Evolutionary conservation across 2,329 filamentous ascomycete genomes (phyloP).

Genomic region (Verruconis gallopava): DNA sequence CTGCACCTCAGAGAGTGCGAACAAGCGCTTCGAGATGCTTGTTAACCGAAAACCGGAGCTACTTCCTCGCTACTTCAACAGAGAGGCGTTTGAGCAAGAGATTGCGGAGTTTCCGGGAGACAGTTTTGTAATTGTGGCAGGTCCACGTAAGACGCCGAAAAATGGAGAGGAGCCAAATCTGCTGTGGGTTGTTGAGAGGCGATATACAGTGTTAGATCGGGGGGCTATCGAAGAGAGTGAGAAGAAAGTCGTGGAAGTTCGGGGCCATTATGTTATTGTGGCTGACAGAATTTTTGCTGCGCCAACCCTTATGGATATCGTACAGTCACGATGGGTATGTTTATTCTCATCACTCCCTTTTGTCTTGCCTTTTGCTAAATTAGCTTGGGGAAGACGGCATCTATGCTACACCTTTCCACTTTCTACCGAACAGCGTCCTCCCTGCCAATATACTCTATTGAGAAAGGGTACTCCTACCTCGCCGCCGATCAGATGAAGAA

Average conservation of each 20-base stretch:
- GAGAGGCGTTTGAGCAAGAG: slow-evolving; percentile 42
- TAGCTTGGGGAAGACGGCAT: slow-evolving; percentile 2
- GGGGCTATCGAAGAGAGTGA: slow-evolving; percentile 9
- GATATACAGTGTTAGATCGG: no score
- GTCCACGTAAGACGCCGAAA: slow-evolving; percentile 39
- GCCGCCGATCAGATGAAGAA: slow-evolving; percentile 32
- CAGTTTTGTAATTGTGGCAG: slow-evolving; percentile 47
- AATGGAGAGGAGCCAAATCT: slow-evolving; percentile 25
- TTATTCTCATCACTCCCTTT: no score
- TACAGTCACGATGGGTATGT: slow-evolving; percentile 41
- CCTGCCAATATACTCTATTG: slow-evolving; percentile 41
- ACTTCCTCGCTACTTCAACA: slow-evolving; percentile 31
- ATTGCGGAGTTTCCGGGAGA: slow-evolving; percentile 42
- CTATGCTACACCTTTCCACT: slow-evolving; percentile 3
- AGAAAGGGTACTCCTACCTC: slow-evolving; percentile 47
- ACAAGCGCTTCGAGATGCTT: slow-evolving; percentile 33
- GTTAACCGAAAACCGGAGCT: background rate
- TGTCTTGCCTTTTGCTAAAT: no score
- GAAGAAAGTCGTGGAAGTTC: slow-evolving; percentile 24
- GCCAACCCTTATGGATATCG: slow-evolving; percentile 44
- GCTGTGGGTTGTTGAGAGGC: slow-evolving; percentile 40
- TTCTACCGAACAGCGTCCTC: slow-evolving; percentile 7
- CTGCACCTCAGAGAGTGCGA: slow-evolving; percentile 49
- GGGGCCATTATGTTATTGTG: slow-evolving; percentile 49
- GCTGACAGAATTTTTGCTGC: slow-evolving; percentile 49